Evolutionary conservation across 2,329 filamentous ascomycete genomes (phyloP).

Genomic region (Colletotrichum siamense): DNA sequence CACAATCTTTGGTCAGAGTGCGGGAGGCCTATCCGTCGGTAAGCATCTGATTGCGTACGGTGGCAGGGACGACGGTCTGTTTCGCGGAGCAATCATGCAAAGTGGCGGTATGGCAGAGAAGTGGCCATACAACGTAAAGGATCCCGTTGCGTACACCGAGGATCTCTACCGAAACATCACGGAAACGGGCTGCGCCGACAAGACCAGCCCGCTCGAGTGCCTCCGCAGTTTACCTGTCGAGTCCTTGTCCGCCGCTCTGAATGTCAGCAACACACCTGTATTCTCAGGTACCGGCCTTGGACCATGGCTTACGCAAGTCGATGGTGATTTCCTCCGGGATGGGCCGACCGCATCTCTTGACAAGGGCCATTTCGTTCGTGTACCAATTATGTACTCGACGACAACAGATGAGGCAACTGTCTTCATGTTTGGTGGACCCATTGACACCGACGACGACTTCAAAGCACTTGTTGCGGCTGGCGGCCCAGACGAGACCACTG

Average conservation of each 20-base stretch:
- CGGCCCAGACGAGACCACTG: background rate
- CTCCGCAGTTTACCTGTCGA: constrained; percentile 32
- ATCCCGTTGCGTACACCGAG: constrained; percentile 1
- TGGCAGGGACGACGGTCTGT: constrained; percentile 57
- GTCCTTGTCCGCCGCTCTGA: constrained; percentile 34
- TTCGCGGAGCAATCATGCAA: constrained; percentile 55
- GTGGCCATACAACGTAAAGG: background rate
- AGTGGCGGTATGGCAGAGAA: constrained; percentile 35
- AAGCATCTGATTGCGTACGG: constrained; percentile 56
- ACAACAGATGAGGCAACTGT: constrained; percentile 69
- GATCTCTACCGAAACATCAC: background rate
- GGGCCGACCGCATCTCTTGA: constrained; percentile 56
- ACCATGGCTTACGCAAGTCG: constrained; percentile 26
- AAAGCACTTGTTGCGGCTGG: background rate
- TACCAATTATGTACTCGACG: constrained; percentile 66
- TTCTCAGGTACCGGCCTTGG: background rate
- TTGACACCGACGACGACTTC: background rate
- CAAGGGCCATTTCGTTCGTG: constrained; percentile 64
- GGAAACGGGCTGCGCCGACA: constrained; percentile 13
- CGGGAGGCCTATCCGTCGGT: constrained; percentile 54
- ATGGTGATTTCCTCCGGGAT: constrained; percentile 45
- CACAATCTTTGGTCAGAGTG: constrained; percentile 59
- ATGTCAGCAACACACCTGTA: constrained; percentile 27
- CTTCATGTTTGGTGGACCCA: constrained; percentile 37
- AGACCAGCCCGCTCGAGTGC: constrained; percentile 21